Evolutionary conservation across 2,329 filamentous ascomycete species (phyloP), one percentile per base, ranked within the genome.

Genomic region (Pseudonectria buxi): DNA sequence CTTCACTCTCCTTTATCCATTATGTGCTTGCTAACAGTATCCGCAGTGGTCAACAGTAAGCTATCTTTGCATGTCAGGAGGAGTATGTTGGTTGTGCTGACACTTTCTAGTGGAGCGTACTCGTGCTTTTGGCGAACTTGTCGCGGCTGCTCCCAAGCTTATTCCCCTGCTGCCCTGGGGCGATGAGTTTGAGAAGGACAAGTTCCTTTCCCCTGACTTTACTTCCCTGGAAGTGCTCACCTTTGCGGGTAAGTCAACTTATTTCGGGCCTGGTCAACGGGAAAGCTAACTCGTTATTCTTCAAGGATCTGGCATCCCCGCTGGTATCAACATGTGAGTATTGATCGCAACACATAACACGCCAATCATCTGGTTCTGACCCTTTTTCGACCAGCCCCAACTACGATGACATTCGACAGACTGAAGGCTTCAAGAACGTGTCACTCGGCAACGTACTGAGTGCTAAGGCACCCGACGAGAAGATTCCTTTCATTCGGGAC

Each of bases 201-300:
- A 84, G 54, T 98, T 98, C 62, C 65, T 94, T 25, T 90, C 86
- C 34, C 92, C 92, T 0, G 92, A 98, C 59, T 98, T 98, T 56
- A 96, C 92, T 0, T 92, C 85, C 9, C 72, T 96, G 2, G 92
- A 98, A 59, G 88, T 95, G 3, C 64, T 95, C 41, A 87, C 83
- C 1, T 95, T 95, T 50, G 62, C 59, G 37, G 62, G 57, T 53
- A 36, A 25, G 44, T 30, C 13, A 5, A 50, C 11, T 2, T 10
- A n/a, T n/a, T n/a, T n/a, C n/a, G n/a, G n/a, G n/a, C n/a, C n/a
- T n/a, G n/a, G n/a, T 26, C 16, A 15, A 26, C 16, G 7, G 13
- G 74, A 76, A 29, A 14, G 24, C 38, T 55, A 22, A 54, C 15
- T 14, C 7, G 18, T 9, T 22, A 14, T 7, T 10, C 6, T 14